Base-by-base conservation (phyloP, 2,329 filamentous ascomycete species). In the Leptodontidium sp. region DNA sequence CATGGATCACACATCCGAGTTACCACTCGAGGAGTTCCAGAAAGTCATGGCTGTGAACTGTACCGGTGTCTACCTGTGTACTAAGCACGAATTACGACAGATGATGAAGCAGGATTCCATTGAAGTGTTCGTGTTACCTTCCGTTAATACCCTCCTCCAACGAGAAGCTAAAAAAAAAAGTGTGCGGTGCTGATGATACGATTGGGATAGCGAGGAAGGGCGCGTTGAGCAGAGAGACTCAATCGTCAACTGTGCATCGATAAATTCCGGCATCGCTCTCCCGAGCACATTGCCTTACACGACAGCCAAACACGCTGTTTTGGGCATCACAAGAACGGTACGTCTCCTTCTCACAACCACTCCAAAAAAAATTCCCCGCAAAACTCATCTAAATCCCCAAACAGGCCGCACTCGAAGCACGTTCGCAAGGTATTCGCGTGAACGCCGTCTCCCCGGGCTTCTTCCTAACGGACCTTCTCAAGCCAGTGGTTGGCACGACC, bases 11-110 rank as follows among this genome's bases (percentile, higher is more conserved):
- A 64, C 43, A 2, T 43, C 26, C 12, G 67, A 67, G 24, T 68
- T 72, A n/a, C 53, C 68, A 1, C 58, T 77, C 1, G 66, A 69
- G 17, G 70, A 75, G 5, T 67, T 73, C 53, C 64, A 75, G 55
- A 78, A 79, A 52, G 71, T 79, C 15, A 73, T 80, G 52, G 73
- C 71, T 5, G 77, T 81, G n/a, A 81, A 81, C 53, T 68, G 77
- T 12, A 75, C 73, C 7, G 79, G 79, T 3, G 52, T 80, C 12
- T 71, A 79, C 64, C 76, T 79, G n/a, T 79, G 78, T 55, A 63
- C 80, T 43, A 75, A 77, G 40, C 77, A 78, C 15, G 76, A 81
- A 62, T 64, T 80, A 1, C 73, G 8, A 17, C 68, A 71, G 26
- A 71, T 70, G 68, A 68, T 68, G 63, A 71, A 71, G 64, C 63